Percentiles rank a stretch among this genome's conserved stretches.
Conservation (phyloP, 768 basidiomycete species). For the Cystobasidiopsis lactophilus region DNA sequence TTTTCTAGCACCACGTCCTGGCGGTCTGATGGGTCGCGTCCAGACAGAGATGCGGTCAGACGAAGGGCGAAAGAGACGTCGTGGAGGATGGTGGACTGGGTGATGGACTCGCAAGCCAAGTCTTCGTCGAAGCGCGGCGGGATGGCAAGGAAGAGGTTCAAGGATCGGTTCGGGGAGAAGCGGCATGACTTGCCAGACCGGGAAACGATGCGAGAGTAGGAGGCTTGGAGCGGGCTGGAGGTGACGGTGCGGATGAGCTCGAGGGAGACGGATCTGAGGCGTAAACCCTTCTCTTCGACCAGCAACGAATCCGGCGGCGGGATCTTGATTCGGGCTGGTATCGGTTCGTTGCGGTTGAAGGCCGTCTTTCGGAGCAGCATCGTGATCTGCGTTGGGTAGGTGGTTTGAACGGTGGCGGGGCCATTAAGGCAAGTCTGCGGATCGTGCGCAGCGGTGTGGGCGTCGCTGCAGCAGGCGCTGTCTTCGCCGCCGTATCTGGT, state of each 20-base stretch:
- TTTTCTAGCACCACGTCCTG: constrained; percentile 5
- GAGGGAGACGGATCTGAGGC: constrained; percentile 55
- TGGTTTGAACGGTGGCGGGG: no score
- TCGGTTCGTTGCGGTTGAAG: constrained; percentile 47
- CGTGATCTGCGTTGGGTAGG: constrained; percentile 39
- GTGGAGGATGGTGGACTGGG: constrained; percentile 60
- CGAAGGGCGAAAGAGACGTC: constrained; percentile 54
- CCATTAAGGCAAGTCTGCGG: no score
- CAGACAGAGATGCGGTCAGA: constrained; percentile 24
- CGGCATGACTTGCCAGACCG: constrained; percentile 71
- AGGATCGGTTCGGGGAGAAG: constrained; percentile 51
- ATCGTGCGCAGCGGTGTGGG: no score
- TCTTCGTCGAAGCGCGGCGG: constrained; percentile 10
- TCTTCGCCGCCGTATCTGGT: no score
- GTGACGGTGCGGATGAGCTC: constrained; percentile 44
- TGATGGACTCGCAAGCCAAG: constrained; percentile 27
- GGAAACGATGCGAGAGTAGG: neutral
- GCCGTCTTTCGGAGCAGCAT: constrained; percentile 49
- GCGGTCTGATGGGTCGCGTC: constrained; percentile 3
- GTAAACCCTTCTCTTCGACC: constrained; percentile 44
- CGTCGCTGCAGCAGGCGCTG: no score
- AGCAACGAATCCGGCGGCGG: constrained; percentile 49
- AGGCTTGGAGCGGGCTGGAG: neutral
- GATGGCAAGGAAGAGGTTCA: constrained; percentile 55
- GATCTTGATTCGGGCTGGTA: constrained; percentile 58